Evolutionary conservation across 306 rosid genomes (phyloP).

Genomic region (Glycine tomentella): DNA sequence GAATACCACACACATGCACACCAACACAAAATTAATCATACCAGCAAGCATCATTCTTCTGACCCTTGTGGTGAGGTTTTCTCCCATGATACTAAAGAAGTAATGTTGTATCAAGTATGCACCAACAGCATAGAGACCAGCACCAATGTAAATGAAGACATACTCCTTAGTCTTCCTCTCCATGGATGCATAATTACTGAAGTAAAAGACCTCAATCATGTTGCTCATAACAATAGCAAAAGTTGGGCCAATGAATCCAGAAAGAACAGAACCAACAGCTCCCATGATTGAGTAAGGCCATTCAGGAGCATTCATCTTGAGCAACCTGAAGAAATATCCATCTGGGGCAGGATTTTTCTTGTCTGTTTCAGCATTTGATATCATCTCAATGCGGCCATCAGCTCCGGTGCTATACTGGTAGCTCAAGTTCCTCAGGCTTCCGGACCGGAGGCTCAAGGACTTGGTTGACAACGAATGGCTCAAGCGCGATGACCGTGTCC

Average conservation of each 20-base stretch:
- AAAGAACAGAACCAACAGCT: constrained; percentile 88
- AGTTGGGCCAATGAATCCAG: constrained; percentile 96
- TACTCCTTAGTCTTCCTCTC: constrained; percentile 93
- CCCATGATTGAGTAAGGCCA: constrained; percentile 99
- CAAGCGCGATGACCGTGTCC: constrained; percentile 83
- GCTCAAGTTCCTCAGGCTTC: constrained; percentile 93
- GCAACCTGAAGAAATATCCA: constrained; percentile 81
- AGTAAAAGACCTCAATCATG: constrained; percentile 97
- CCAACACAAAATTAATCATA: constrained; percentile 37
- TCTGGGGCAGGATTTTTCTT: constrained; percentile 85
- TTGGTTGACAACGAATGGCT: constrained; percentile 94
- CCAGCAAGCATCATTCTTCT: constrained; percentile 99
- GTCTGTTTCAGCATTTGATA: constrained; percentile 93
- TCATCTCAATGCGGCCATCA: constrained; percentile 97
- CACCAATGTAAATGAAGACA: constrained; percentile 94
- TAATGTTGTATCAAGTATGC: constrained; percentile 98
- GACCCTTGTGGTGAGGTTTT: constrained; percentile 97
- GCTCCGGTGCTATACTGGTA: constrained; percentile 95
- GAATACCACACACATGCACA: not conserved
- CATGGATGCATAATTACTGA: constrained; percentile 77
- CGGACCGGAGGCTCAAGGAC: constrained; percentile 90
- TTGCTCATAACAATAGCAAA: constrained; percentile 99
- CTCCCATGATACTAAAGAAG: constrained; percentile 98
- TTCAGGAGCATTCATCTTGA: constrained; percentile 90
- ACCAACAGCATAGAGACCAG: constrained; percentile 89